Evolutionary conservation across 2,329 filamentous ascomycete genomes (phyloP).

Genomic region (Phialophora macrospora): DNA sequence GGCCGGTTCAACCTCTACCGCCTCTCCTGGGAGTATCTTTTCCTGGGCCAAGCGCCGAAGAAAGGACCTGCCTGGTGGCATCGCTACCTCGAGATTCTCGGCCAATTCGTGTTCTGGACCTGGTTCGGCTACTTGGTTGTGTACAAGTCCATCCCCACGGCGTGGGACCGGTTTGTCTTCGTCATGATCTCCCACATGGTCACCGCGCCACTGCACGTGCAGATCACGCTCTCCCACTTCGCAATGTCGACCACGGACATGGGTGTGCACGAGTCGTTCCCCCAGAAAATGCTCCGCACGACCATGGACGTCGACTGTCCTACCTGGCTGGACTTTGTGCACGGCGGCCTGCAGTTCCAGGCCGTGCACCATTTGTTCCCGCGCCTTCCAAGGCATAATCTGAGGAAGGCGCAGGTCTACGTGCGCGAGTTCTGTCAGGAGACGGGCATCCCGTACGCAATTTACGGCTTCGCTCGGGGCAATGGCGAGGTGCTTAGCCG

Average conservation of each 20-base stretch:
- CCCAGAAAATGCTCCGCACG: slow-evolving; percentile 87
- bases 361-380: slow-evolving; percentile 86
- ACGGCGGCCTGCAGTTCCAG: slow-evolving; percentile 88
- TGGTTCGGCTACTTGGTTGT: slow-evolving; percentile 85
- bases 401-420: slow-evolving; percentile 73
- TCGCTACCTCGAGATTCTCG: slow-evolving; percentile 75
- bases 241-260: slow-evolving; percentile 90
- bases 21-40: slow-evolving; percentile 77
- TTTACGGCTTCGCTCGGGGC: slow-evolving; percentile 82
- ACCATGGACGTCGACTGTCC: slow-evolving; percentile 94
- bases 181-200: slow-evolving; percentile 80
- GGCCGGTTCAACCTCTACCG: slow-evolving; percentile 87
- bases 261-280: slow-evolving; percentile 81
- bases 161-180: slow-evolving; percentile 72
- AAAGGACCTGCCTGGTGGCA: slow-evolving; percentile 84
- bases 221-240: slow-evolving; percentile 91
- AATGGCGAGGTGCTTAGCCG: slow-evolving; percentile 79
- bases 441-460: slow-evolving; percentile 79
- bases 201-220: slow-evolving; percentile 80
- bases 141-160: slow-evolving; percentile 72
- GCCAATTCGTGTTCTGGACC: slow-evolving; percentile 80
- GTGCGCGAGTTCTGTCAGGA: slow-evolving; percentile 82
- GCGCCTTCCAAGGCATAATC: slow-evolving; percentile 81
- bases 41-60: slow-evolving; percentile 70
- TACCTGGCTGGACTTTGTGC: slow-evolving; percentile 84